Conservation (phyloP, 1,284 basidiomycete genomes). For the Athelia sp. region DNA sequence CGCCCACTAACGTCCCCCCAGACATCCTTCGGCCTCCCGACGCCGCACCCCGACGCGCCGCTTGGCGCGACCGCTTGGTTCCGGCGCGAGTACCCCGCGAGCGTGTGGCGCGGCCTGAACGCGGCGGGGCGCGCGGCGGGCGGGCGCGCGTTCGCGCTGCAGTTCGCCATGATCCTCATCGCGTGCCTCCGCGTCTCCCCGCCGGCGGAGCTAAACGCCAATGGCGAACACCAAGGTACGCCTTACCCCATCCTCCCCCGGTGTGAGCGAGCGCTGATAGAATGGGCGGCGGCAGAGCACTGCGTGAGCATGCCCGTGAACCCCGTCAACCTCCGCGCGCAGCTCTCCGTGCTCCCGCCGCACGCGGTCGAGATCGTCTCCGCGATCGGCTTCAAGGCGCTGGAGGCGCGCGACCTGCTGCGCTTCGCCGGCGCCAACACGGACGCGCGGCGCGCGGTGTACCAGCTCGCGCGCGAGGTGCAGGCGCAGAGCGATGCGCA, state of each 20-base stretch:
- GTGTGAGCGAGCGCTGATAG: no score
- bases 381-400: background rate
- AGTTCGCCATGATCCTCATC: background rate
- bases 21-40: background rate
- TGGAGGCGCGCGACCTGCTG: background rate
- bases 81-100: background rate
- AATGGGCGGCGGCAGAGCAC: background rate
- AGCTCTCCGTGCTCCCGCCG: background rate
- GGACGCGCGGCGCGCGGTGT: background rate
- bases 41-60: background rate
- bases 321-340: background rate
- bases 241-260: no score
- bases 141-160: background rate
- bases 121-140: background rate
- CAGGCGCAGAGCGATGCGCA: background rate
- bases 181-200: background rate
- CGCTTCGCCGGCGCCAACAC: background rate
- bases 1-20: background rate
- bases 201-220: background rate
- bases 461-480: background rate
- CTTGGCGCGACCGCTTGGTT: background rate
- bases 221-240: no score
- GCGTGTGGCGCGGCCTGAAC: background rate
- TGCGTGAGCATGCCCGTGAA: background rate
- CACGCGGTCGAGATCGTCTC: background rate